These are phyloP conservation scores for Phycomyces nitens DNA, from an alignment of 192 early-diverging fungal species.

Conservation along the genomic window DNA sequence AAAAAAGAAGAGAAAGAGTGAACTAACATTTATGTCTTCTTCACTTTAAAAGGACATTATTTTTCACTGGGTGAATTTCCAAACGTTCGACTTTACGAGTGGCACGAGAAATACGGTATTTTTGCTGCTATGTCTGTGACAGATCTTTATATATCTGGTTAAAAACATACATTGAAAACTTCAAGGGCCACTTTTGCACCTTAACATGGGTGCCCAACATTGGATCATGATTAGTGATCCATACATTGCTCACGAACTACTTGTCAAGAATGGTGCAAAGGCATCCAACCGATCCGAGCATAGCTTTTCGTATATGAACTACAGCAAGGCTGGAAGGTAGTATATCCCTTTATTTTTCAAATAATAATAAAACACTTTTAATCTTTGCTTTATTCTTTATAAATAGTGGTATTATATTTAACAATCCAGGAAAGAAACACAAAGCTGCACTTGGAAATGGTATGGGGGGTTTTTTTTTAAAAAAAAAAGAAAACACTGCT, in stretches of 20 bases:
- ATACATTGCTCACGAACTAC: constrained; percentile 4
- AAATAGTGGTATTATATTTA: no score
- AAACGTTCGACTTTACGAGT: not conserved
- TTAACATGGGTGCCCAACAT: constrained; percentile 5
- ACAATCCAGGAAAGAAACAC: no score
- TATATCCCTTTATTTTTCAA: no score
- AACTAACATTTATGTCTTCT: no score
- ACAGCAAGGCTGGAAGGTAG: not conserved
- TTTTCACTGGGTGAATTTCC: not conserved
- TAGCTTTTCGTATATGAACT: not conserved
- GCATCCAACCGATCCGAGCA: not conserved
- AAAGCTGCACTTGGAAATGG: no score
- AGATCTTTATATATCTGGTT: not conserved
- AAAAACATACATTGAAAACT: not conserved
- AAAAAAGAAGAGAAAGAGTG: no score
- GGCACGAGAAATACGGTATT: constrained; percentile 7
- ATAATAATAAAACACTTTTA: no score
- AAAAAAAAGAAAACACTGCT: no score
- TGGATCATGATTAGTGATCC: constrained; percentile 15
- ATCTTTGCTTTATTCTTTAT: no score
- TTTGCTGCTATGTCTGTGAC: not conserved
- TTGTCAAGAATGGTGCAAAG: constrained; percentile 5
- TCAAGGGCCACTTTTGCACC: not conserved
- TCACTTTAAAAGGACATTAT: constrained; percentile 1
- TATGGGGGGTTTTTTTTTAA: no score